phyloP scores from a whole-genome alignment of 75 land plant species.

The Cunninghamia lanceolata region DNA sequence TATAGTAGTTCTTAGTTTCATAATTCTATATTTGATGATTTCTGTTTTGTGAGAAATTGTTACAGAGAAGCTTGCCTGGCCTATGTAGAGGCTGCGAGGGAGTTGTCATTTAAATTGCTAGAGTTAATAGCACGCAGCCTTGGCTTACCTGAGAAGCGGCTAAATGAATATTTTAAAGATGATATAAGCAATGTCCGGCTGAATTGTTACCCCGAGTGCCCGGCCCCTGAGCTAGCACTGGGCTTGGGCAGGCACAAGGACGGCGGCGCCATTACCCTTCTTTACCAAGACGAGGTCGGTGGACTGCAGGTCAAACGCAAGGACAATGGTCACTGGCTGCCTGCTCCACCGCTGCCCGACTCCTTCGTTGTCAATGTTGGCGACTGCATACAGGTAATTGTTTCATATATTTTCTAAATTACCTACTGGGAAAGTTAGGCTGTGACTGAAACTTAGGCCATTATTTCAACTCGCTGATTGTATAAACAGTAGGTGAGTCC shows the following conservation, averaged over 20 bases:
- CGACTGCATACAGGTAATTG: conserved; percentile 64
- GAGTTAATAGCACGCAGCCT: not conserved
- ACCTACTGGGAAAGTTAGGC: not conserved
- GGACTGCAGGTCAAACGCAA: conserved; percentile 33
- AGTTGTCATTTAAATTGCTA: not conserved
- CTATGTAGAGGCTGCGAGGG: conserved; percentile 30
- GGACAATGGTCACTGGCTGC: conserved; percentile 45
- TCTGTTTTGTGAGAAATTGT: too few species aligned
- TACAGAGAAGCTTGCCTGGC: too few species aligned
- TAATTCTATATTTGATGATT: too few species aligned
- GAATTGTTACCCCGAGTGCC: conserved; percentile 57
- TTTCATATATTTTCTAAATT: too few species aligned
- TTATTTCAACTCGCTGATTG: not conserved
- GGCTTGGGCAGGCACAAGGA: conserved; percentile 68
- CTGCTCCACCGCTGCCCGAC: conserved; percentile 30
- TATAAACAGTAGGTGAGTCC: conserved; percentile 20
- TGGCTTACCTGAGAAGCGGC: conserved; percentile 4
- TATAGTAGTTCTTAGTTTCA: too few species aligned
- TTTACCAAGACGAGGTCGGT: conserved; percentile 51
- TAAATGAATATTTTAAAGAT: conserved; percentile 23
- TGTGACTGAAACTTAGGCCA: not conserved
- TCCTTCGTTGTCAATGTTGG: conserved; percentile 51
- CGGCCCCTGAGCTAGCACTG: conserved; percentile 37
- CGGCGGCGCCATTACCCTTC: conserved; percentile 38
- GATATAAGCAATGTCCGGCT: conserved; percentile 27